A percentile compares a stretch with the other conserved stretches of the same genome.
These are phyloP conservation scores for Diaporthe helianthi DNA, from an alignment of 2,329 filamentous ascomycete genomes.

Conservation along the genomic window DNA sequence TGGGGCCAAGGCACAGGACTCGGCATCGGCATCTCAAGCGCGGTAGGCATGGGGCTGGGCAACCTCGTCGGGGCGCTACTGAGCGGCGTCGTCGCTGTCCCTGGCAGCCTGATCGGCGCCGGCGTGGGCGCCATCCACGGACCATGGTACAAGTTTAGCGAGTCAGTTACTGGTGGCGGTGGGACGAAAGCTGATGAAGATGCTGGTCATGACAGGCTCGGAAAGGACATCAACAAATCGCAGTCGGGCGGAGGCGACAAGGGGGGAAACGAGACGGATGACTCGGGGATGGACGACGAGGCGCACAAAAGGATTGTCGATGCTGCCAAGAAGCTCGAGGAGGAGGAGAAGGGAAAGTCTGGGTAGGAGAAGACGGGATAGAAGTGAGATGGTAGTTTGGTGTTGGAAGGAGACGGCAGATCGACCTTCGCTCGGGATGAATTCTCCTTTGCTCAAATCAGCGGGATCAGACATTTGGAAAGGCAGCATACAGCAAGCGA, in stretches of 20 bases:
- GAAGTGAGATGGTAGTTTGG: not conserved
- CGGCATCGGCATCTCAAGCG: conserved; percentile 30
- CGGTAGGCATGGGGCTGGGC: conserved; percentile 33
- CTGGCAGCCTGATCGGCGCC: conserved; percentile 31
- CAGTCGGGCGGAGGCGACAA: not conserved
- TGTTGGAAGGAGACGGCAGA: not conserved
- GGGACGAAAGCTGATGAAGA: not conserved
- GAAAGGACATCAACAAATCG: not conserved
- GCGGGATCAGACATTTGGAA: not conserved
- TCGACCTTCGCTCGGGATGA: not conserved
- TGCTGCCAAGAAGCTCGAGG: conserved; percentile 30
- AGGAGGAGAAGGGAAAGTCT: conserved; percentile 3
- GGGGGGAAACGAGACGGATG: not conserved
- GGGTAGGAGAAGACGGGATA: not conserved
- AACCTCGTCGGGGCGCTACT: conserved; percentile 31
- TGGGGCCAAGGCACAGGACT: conserved; percentile 32
- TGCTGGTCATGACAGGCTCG: conserved; percentile 20
- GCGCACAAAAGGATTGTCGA: conserved; percentile 28
- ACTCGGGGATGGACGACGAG: conserved; percentile 4
- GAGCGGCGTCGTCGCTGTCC: conserved; percentile 32
- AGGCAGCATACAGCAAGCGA: conserved; percentile 19
- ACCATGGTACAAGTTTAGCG: conserved; percentile 29
- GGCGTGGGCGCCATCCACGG: conserved; percentile 32
- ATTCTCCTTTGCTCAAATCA: not conserved
- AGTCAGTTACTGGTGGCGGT: conserved; percentile 8